Percentiles rank a stretch among this genome's conserved stretches.
Evolutionary conservation across 2,329 filamentous ascomycete genomes (phyloP).

Genomic region (Gnomoniopsis sp.): DNA sequence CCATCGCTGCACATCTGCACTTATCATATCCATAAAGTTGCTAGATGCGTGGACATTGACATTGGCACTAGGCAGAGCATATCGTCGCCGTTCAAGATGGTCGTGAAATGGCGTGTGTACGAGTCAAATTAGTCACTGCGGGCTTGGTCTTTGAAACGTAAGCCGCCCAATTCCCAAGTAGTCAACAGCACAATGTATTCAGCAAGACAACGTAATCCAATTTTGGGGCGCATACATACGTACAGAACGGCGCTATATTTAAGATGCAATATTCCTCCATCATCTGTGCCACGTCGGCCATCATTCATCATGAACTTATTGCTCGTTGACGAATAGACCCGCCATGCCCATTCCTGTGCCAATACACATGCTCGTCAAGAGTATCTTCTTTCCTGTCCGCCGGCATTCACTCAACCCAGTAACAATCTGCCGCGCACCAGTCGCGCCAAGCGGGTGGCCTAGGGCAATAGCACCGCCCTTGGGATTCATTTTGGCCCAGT

Average conservation of each 20-base stretch:
- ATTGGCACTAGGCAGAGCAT: too few species aligned
- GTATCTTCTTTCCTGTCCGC: constrained; percentile 82
- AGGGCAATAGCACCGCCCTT: constrained; percentile 80
- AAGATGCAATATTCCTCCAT: neutral
- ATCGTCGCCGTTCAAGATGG: too few species aligned
- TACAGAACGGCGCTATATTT: neutral
- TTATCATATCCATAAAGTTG: too few species aligned
- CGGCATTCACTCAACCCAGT: constrained; percentile 84
- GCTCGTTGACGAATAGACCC: constrained; percentile 21
- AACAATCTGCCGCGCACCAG: constrained; percentile 77
- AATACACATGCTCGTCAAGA: constrained; percentile 89
- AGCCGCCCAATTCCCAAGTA: too few species aligned
- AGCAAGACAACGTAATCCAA: too few species aligned
- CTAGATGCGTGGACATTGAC: too few species aligned
- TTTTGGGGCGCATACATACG: neutral
- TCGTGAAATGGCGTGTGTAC: too few species aligned
- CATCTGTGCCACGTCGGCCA: neutral
- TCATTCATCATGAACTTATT: constrained; percentile 21
- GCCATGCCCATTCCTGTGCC: constrained; percentile 55
- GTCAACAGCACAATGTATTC: too few species aligned
- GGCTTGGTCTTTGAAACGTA: too few species aligned
- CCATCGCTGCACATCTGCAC: too few species aligned
- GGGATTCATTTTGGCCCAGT: constrained; percentile 75
- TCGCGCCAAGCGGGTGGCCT: constrained; percentile 78
- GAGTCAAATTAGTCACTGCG: too few species aligned